Evolutionary conservation across 1,139 yeast species (phyloP).

Genomic region (Saccharomyces hybrid): DNA sequence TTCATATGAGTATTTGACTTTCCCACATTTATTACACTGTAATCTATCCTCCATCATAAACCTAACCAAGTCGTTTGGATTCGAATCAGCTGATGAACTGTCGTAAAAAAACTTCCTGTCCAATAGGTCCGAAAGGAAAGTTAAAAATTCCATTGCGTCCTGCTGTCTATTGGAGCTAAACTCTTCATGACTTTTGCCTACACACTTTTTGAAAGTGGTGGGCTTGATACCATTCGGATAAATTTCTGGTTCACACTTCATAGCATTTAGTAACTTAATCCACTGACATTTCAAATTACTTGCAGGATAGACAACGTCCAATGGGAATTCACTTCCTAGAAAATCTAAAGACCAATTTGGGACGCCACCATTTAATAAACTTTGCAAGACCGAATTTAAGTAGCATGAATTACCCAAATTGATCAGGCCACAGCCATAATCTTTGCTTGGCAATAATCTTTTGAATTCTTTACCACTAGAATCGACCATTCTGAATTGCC

Average conservation of each 20-base stretch:
- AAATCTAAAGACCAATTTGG: constrained; percentile 19
- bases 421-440: constrained; percentile 50
- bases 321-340: constrained; percentile 29
- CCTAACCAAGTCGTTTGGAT: constrained; percentile 52
- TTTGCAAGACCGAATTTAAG: constrained; percentile 72
- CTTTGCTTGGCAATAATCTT: constrained; percentile 65
- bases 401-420: constrained; percentile 94
- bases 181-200: constrained; percentile 79
- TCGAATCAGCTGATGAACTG: constrained; percentile 20
- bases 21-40: constrained; percentile 53
- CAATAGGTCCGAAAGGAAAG: constrained; percentile 56
- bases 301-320: constrained; percentile 46
- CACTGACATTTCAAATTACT: constrained; percentile 63
- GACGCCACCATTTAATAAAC: constrained; percentile 43
- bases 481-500: constrained; percentile 83
- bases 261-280: constrained; percentile 71
- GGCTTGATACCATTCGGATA: constrained; percentile 79
- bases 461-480: constrained; percentile 58
- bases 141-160: constrained; percentile 87
- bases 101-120: constrained; percentile 37
- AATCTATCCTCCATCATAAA: constrained; percentile 61
- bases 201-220: constrained; percentile 58
- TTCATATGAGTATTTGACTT: constrained; percentile 52
- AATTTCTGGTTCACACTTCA: constrained; percentile 47
- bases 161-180: constrained; percentile 86